phyloP scores from a whole-genome alignment of 2,329 filamentous ascomycete species.

The Alternaria sp. region DNA sequence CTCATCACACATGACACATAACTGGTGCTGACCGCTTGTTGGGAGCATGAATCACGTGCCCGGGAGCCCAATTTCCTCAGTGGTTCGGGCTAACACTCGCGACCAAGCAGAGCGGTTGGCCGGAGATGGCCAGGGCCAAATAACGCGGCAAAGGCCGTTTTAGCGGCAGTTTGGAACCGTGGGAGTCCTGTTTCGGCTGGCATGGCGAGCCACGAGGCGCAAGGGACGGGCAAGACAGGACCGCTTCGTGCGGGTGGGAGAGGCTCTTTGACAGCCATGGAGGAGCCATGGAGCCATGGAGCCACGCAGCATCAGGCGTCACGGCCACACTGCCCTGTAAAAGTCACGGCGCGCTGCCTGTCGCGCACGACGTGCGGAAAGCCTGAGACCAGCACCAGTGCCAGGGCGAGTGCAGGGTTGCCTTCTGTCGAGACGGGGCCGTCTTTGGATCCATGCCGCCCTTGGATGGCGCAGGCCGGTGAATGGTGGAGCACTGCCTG shows the following conservation, averaged over 20 bases:
- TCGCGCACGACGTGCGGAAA: not conserved
- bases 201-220: constrained; percentile 8
- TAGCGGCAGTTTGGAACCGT: constrained; percentile 15
- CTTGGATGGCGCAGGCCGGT: constrained; percentile 25
- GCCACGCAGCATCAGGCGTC: constrained; percentile 11
- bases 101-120: not conserved
- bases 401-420: constrained; percentile 29
- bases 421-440: constrained; percentile 30
- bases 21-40: constrained; percentile 12
- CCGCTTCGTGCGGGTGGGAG: constrained; percentile 4
- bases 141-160: constrained; percentile 16
- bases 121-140: constrained; percentile 8
- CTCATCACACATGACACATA: too few relatives aligned
- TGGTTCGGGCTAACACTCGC: constrained; percentile 1
- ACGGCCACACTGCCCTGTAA: not conserved
- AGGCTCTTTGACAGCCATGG: not conserved
- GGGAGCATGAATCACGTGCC: not conserved
- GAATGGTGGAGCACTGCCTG: constrained; percentile 29
- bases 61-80: not conserved
- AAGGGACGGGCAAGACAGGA: constrained; percentile 7
- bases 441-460: constrained; percentile 22
- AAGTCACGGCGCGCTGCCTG: not conserved
- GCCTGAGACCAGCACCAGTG: constrained; percentile 5
- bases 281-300: not conserved
- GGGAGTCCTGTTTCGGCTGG: constrained; percentile 8